Evolutionary conservation across 768 basidiomycete species (phyloP), one percentile per base, ranked within the genome.

Genomic region (Sarcomyxa edulis): DNA sequence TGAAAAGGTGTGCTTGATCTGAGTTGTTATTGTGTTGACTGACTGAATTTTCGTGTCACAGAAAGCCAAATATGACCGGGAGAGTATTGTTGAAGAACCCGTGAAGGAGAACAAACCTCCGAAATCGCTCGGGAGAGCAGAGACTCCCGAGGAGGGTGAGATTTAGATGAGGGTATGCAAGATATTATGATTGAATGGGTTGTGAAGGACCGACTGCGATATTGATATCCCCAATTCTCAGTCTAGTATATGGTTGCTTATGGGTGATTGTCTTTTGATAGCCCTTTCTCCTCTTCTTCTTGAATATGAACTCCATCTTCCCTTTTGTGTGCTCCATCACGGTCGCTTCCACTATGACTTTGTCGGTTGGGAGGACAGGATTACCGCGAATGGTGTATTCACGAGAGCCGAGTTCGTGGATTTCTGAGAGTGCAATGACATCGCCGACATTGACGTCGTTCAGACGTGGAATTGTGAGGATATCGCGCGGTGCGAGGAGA

Each of bases 321-420:
- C 91, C 88, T 60, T 94, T 97, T 29, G 96, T 98, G 57, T 99
- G 95, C 62, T 99, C 96, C 32, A 98, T 64, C n/a, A 99, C 92
- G 15, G 90, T 96, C 12, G 93, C 84, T 48, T 84, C 70, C 27
- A 94, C 84, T 44, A 72, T 72, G 48, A 96, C 80, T 26, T 74
- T 68, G 39, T 70, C 66, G 5, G 74, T 53, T 0, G 87, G 77
- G 25, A 96, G 73, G 52, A 68, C 61, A 1, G 90, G 83, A 50
- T 78, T 76, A 31, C 89, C 81, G 41, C 89, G 83, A 21, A 99
- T 70, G 20, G 91, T 92, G 66, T 84, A 97, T 60, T 97, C 93
- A 49, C 94, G 81, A 35, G 93, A 94, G 48, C 96, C 96, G 35
- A 98, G 76, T 61, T 98, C 95, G 54, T 94, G 81, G 42, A 99